These are phyloP conservation scores for Neurospora crassa DNA, from an alignment of 2,329 filamentous ascomycete species.

Conservation along the genomic window DNA sequence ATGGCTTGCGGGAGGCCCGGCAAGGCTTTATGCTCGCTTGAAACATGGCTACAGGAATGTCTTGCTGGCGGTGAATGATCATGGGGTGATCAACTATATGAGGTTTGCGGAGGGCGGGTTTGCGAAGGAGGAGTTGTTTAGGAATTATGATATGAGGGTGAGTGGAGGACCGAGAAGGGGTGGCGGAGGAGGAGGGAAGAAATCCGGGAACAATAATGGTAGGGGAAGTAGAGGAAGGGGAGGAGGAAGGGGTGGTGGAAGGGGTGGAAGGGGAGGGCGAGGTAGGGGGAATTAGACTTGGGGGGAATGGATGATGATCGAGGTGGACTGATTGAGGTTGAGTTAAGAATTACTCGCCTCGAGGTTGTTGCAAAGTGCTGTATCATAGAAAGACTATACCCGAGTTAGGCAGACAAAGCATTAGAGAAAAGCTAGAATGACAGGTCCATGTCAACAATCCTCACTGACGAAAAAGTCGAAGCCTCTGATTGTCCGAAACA, in stretches of 20 bases:
- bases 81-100: slow-evolving; percentile 82
- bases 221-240: slow-evolving; percentile 13
- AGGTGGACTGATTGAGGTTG: background rate
- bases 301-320: background rate
- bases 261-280: slow-evolving; percentile 2
- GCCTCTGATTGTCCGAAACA: too few species aligned
- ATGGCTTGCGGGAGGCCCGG: slow-evolving; percentile 28
- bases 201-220: slow-evolving; percentile 18
- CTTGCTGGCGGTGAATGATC: slow-evolving; percentile 78
- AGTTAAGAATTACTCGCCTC: background rate
- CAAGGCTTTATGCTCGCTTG: slow-evolving; percentile 61
- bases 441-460: too few species aligned
- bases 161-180: slow-evolving; percentile 28
- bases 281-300: background rate
- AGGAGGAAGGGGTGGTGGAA: slow-evolving; percentile 12
- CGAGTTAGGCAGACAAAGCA: background rate
- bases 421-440: background rate
- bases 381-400: background rate
- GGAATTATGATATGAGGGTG: slow-evolving; percentile 37
- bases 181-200: slow-evolving; percentile 23
- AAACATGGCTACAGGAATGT: slow-evolving; percentile 81
- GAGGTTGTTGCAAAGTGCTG: background rate
- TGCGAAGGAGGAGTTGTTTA: slow-evolving; percentile 62
- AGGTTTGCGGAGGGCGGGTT: slow-evolving; percentile 74
- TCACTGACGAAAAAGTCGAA: too few species aligned